phyloP scores from a whole-genome alignment of 176 grass and related monocot species.

The Carex cristatella region DNA sequence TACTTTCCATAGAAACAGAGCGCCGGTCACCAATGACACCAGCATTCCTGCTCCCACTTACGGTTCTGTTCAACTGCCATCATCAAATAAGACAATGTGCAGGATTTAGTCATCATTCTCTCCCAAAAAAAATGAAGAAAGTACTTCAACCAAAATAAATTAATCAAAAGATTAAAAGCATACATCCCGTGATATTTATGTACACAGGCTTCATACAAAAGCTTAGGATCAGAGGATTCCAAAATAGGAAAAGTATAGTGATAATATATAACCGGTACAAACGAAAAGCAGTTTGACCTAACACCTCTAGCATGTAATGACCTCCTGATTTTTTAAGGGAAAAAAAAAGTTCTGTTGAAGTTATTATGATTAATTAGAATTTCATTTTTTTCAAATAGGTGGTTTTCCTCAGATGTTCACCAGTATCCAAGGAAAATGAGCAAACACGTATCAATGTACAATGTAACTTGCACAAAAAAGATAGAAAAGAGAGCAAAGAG shows the following conservation, averaged over 20 bases:
- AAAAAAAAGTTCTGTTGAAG: not conserved
- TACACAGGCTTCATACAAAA: not conserved
- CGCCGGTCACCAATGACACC: conserved; percentile 92
- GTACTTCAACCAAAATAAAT: not conserved
- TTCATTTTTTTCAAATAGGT: not conserved
- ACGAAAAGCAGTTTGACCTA: not conserved
- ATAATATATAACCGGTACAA: not conserved
- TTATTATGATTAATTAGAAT: not conserved
- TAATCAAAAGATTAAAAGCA: not conserved
- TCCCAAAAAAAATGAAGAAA: not conserved
- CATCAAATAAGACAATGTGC: conserved; percentile 21
- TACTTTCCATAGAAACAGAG: conserved; percentile 97
- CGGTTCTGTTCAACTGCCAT: conserved; percentile 74
- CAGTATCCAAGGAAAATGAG: not conserved
- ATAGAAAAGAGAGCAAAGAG: not conserved
- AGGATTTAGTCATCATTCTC: not conserved
- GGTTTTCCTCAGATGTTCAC: not conserved
- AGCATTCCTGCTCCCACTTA: conserved; percentile 59
- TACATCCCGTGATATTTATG: not conserved
- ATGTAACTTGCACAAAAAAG: not conserved
- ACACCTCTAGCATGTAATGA: not conserved
- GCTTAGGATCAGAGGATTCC: not conserved
- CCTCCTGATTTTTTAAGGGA: not conserved
- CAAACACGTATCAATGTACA: not conserved
- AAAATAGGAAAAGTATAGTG: not conserved